Base-by-base conservation (phyloP, 2,329 filamentous ascomycete genomes). In the Ascochyta pisi region DNA sequence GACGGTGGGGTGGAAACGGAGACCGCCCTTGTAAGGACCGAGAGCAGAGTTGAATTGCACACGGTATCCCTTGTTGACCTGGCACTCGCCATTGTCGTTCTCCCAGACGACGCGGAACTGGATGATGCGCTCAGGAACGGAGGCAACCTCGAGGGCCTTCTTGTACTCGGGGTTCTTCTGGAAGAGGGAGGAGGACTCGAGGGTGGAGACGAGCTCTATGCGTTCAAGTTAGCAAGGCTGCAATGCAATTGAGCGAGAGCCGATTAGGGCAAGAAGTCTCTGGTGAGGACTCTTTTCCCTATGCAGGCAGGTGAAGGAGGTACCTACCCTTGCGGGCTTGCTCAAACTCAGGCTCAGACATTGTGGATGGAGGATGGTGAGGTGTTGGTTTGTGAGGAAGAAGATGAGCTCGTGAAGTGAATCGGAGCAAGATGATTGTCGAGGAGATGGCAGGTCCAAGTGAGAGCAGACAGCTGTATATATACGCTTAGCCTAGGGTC, bases 11-110 rank as follows among this genome's bases (percentile, higher is more conserved):
- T 99, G 95, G 80, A 99, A 92, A 69, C 95, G 86, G 68, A 98
- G 88, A 76, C 95, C 95, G 66, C 95, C 95, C 86, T 98, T 98
- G 89, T 96, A 98, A 49, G 95, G 95, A 54, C 95, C 95, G 22
- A 98, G 88, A 41, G 94, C 93, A 43, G 91, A 96, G 88, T 98
- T 99, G 88, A 96, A 98, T 81, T 98, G 95, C 44, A 99, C 94
- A 71, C 95, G 90, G 85, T 90, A 97, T 67, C 92, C 95, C 64
- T 91, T 89, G 87, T 97, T 96, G 81, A 96, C 89, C 81, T 96
- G 90, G 70, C 93, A 83, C 76, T 91, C 75, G 80, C 90, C 90
- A 78, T 91, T 88, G 84, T 98, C 95, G 78, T 97, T 88, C 80
- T 96, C 93, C 95, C 95, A 98, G 75, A 91, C 87, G 54, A 99